phyloP scores from a whole-genome alignment of 345 rosid genomes.

The Lumnitzera racemosa region DNA sequence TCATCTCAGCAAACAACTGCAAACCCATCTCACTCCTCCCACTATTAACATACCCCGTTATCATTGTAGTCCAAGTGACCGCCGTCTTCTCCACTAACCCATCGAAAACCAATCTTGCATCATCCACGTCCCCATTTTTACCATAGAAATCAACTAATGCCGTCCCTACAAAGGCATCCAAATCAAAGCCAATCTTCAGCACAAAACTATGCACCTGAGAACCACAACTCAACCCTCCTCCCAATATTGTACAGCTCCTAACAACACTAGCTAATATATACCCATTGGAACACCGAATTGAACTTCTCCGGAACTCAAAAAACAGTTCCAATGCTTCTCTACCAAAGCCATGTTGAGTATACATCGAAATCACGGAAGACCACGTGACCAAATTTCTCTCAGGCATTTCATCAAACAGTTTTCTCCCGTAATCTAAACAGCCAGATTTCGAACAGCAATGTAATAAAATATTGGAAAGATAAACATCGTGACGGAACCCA shows the following conservation, averaged over 20 bases:
- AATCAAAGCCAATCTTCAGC: slow-evolving; percentile 49
- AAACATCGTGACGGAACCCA: slow-evolving; percentile 34
- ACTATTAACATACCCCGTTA: slow-evolving; percentile 48
- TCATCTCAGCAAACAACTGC: slow-evolving; percentile 36
- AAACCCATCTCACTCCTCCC: slow-evolving; percentile 49
- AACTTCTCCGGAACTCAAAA: slow-evolving; percentile 32
- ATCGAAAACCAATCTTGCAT: slow-evolving; percentile 56
- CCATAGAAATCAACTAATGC: slow-evolving; percentile 49
- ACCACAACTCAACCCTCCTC: slow-evolving; percentile 17
- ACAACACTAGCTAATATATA: slow-evolving; percentile 62
- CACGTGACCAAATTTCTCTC: slow-evolving; percentile 59
- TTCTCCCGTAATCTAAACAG: slow-evolving; percentile 23
- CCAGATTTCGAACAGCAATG: slow-evolving; percentile 17
- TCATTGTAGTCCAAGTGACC: slow-evolving; percentile 66
- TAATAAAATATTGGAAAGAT: slow-evolving; percentile 38
- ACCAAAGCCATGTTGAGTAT: slow-evolving; percentile 29
- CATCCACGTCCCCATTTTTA: slow-evolving; percentile 38
- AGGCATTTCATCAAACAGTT: slow-evolving; percentile 49
- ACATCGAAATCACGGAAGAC: slow-evolving; percentile 71
- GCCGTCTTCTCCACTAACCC: slow-evolving; percentile 37
- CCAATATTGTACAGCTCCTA: slow-evolving; percentile 38
- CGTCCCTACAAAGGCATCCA: slow-evolving; percentile 60
- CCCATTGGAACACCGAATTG: slow-evolving; percentile 36
- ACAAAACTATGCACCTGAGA: slow-evolving; percentile 49
- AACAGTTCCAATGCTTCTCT: slow-evolving; percentile 39